Evolutionary conservation across 805 yeast species (phyloP), one percentile per base, ranked within the genome.

Genomic region (Kazachstania bromeliacearum): DNA sequence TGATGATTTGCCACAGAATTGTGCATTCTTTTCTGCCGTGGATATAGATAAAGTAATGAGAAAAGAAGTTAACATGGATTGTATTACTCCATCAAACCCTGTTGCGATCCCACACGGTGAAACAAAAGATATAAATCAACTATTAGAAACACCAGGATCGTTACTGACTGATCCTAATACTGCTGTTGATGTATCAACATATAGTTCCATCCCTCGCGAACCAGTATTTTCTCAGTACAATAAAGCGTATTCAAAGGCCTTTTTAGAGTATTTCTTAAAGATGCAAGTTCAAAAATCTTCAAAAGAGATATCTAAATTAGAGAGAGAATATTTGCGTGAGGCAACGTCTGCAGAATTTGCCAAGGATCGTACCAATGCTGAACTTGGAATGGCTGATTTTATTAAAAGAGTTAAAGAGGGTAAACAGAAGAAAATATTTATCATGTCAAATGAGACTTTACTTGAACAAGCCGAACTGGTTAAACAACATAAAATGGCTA

Each of bases 1-100:
- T 42, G 68, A 73, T 25, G 94, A 88, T 45, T 67, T 92, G 26
- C 99, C 99, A 0, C 95, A 88, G 49, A 79, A 88, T 9, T 85
- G 95, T 62, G 97, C 98, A 0, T 92, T 92, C 55, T 92, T 92
- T 55, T 84, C 95, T 1, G 87, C 85, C 26, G 87, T 92, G 27
- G 99, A 92, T 53, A 73, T 94, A 36, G 99, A 92, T 53, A 73
- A 70, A 42, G 82, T 89, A 4, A 61, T 94, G 46, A 67, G 99
- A 46, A 92, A 92, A 51, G 98, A 94, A 48, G 97, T 89, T n/a
- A 77, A 77, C 44, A 64, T 87, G 67, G 85, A 80, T 43, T 89
- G 97, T 59, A 68, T 85, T 2, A 94, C 98, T 0, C 96, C 96
- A 0, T 85, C 96, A 0, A 79, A 87, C 47, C 76, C 79, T 0